phyloP scores from a whole-genome alignment of 2,329 filamentous ascomycete species.

The Mycosphaerelloides madeirae region DNA sequence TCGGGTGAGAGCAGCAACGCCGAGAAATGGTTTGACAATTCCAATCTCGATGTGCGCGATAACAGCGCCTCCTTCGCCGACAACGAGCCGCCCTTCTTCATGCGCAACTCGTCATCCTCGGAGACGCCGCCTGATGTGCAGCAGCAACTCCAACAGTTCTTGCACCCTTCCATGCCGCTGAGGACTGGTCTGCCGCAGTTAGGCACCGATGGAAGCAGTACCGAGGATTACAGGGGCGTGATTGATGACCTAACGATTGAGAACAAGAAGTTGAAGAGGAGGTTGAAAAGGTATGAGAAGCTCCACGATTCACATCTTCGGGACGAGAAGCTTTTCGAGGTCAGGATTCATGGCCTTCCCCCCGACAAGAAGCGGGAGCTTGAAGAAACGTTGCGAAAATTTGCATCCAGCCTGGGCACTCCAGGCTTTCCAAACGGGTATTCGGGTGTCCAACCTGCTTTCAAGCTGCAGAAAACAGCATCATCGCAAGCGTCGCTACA shows the following conservation, averaged over 20 bases:
- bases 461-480: constrained; percentile 53
- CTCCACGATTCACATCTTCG: constrained; percentile 61
- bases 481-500: constrained; percentile 53
- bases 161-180: constrained; percentile 16
- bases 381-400: constrained; percentile 67
- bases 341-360: constrained; percentile 70
- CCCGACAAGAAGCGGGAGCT: constrained; percentile 70
- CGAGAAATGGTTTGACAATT: constrained; percentile 49
- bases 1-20: constrained; percentile 50
- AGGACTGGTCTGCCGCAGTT: constrained; percentile 39
- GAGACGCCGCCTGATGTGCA: constrained; percentile 37
- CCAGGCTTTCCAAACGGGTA: constrained; percentile 35
- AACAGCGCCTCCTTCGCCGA: constrained; percentile 38
- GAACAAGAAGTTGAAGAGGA: constrained; percentile 72
- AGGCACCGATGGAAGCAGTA: constrained; percentile 52
- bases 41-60: constrained; percentile 45
- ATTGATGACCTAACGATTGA: constrained; percentile 84
- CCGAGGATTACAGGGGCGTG: constrained; percentile 72
- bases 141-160: constrained; percentile 11
- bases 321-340: constrained; percentile 76
- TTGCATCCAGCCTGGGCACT: constrained; percentile 59
- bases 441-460: constrained; percentile 40
- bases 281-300: constrained; percentile 66
- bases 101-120: constrained; percentile 37
- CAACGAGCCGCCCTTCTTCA: constrained; percentile 42